phyloP scores from a whole-genome alignment of 345 rosid species.

The Salix caprea region DNA sequence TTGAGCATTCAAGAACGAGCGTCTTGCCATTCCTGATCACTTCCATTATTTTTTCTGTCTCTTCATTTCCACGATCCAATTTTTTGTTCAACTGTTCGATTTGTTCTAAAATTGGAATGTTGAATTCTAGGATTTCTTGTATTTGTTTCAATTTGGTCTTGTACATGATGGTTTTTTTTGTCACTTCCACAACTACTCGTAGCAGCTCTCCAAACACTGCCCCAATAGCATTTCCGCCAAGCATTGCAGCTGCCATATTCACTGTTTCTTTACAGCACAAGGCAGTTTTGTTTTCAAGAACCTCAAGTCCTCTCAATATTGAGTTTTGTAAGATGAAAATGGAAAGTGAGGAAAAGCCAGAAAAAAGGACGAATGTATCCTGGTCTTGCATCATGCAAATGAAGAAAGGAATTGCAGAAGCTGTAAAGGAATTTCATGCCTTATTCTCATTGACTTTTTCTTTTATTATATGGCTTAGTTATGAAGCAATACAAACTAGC shows the following conservation, averaged over 20 bases:
- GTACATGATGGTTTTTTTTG: conserved; percentile 5
- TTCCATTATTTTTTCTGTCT: neutral
- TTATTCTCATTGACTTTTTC: too few relatives aligned
- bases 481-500: too few relatives aligned
- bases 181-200: conserved; percentile 1
- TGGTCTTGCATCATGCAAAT: too few relatives aligned
- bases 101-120: neutral
- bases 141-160: conserved; percentile 14
- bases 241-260: neutral
- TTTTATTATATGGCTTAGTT: too few relatives aligned
- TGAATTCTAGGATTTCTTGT: neutral
- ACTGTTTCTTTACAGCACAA: neutral
- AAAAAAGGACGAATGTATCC: too few relatives aligned
- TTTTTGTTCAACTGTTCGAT: conserved; percentile 6
- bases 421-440: too few relatives aligned
- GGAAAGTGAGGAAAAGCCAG: too few relatives aligned
- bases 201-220: conserved; percentile 20
- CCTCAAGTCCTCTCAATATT: too few relatives aligned
- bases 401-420: too few relatives aligned
- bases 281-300: too few relatives aligned
- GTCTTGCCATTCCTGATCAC: conserved; percentile 5
- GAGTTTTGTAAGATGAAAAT: too few relatives aligned
- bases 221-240: conserved; percentile 4
- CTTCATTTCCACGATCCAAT: neutral
- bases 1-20: conserved; percentile 14